Conservation (phyloP, 805 yeast species). For the Clavispora carvajalis region DNA sequence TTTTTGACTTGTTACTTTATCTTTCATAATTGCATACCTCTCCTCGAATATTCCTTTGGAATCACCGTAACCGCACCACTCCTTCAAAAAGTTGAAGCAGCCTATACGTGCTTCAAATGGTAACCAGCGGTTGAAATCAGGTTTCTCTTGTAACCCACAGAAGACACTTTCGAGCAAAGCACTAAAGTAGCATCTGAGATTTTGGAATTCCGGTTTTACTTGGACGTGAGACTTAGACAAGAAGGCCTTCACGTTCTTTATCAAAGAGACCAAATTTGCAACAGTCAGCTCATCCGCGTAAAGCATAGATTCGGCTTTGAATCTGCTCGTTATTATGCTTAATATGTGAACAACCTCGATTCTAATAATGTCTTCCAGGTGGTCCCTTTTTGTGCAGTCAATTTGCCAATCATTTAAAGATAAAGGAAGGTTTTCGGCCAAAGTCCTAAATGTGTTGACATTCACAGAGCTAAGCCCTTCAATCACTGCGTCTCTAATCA, state of each 20-base stretch:
- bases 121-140: slow-evolving; percentile 48
- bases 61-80: slow-evolving; percentile 93
- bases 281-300: slow-evolving; percentile 67
- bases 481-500: slow-evolving; percentile 82
- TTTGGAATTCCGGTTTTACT: slow-evolving; percentile 63
- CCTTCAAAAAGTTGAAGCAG: slow-evolving; percentile 76
- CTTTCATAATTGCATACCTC: slow-evolving; percentile 56
- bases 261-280: slow-evolving; percentile 53
- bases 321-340: slow-evolving; percentile 61
- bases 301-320: slow-evolving; percentile 42
- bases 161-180: slow-evolving; percentile 75
- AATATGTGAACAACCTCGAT: slow-evolving; percentile 77
- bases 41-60: slow-evolving; percentile 55
- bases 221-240: slow-evolving; percentile 56
- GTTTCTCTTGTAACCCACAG: slow-evolving; percentile 42
- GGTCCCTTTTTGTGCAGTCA: slow-evolving; percentile 26
- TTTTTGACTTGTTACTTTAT: slow-evolving; percentile 32
- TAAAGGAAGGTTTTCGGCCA: slow-evolving; percentile 69
- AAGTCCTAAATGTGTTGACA: slow-evolving; percentile 78
- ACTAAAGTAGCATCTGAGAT: slow-evolving; percentile 76
- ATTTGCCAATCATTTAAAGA: slow-evolving; percentile 46
- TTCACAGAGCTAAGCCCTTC: slow-evolving; percentile 85
- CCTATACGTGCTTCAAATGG: slow-evolving; percentile 83
- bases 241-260: slow-evolving; percentile 58
- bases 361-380: slow-evolving; percentile 44